A percentile compares a stretch with the other conserved stretches of the same genome.
Evolutionary conservation across 345 rosid species (phyloP).

Genomic region (Kernera saxatilis): DNA sequence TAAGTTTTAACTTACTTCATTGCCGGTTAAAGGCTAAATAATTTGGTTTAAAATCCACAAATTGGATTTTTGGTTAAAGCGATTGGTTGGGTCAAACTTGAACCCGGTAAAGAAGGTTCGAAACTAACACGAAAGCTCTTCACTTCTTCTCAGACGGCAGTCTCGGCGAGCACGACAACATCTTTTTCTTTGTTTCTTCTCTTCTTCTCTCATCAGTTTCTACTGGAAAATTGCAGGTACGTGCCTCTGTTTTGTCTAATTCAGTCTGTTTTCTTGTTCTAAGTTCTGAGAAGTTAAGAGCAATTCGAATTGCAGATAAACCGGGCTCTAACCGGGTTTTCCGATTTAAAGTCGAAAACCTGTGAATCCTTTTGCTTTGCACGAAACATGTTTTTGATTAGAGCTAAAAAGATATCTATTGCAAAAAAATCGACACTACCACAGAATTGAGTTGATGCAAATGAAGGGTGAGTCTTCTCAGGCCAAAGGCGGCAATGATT

Average conservation of each 20-base stretch:
- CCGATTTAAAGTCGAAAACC: no score
- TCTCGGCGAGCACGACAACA: neutral
- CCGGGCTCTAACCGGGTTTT: neutral
- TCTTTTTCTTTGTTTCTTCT: neutral
- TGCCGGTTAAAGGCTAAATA: neutral
- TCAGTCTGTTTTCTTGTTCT: no score
- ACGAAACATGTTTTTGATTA: no score
- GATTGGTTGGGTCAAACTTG: neutral
- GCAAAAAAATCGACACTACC: no score
- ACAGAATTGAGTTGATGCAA: no score
- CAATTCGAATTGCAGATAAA: neutral
- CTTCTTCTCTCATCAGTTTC: neutral
- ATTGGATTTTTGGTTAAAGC: neutral
- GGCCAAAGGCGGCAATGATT: slow-evolving; percentile 11
- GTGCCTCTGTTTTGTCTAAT: neutral
- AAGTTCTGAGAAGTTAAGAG: neutral
- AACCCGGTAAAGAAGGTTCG: neutral
- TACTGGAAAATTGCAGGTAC: neutral
- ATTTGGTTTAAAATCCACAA: neutral
- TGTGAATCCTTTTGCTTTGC: no score
- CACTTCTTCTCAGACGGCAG: slow-evolving; percentile 1
- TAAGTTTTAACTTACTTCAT: no score
- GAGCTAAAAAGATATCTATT: no score
- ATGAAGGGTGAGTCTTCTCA: neutral
- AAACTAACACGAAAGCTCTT: neutral